Evolutionary conservation across 306 rosid genomes (phyloP).

Genomic region (Vachellia collinsii): DNA sequence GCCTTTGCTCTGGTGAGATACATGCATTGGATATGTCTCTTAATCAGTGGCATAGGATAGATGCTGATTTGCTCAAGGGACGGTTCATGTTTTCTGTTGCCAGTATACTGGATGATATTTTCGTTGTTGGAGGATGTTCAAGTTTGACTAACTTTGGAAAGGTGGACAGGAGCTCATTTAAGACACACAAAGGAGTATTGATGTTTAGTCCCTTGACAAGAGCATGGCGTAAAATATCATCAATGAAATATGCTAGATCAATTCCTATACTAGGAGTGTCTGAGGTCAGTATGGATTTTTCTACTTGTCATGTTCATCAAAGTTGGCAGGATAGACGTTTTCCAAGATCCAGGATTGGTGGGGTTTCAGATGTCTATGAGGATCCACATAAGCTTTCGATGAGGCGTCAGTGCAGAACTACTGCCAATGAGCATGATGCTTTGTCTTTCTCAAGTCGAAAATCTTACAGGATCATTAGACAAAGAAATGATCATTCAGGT

Average conservation of each 20-base stretch:
- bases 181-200: slow-evolving; percentile 91
- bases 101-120: slow-evolving; percentile 80
- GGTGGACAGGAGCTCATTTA: slow-evolving; percentile 90
- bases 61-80: slow-evolving; percentile 82
- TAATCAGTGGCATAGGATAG: slow-evolving; percentile 84
- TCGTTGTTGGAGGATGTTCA: slow-evolving; percentile 92
- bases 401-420: slow-evolving; percentile 73
- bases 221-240: slow-evolving; percentile 88
- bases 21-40: slow-evolving; percentile 82
- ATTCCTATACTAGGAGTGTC: slow-evolving; percentile 81
- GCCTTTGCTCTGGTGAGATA: slow-evolving; percentile 91
- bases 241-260: slow-evolving; percentile 92
- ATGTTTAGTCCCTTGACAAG: slow-evolving; percentile 84
- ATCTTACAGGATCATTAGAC: slow-evolving; percentile 71
- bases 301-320: slow-evolving; percentile 64
- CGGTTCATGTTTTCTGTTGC: slow-evolving; percentile 92
- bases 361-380: slow-evolving; percentile 92
- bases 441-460: slow-evolving; percentile 59
- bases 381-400: slow-evolving; percentile 96
- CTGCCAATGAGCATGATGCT: slow-evolving; percentile 62
- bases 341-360: slow-evolving; percentile 73
- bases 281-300: slow-evolving; percentile 72
- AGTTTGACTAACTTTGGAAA: slow-evolving; percentile 87
- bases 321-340: slow-evolving; percentile 80
- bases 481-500: slow-evolving; percentile 67